Evolutionary conservation across 345 rosid species (phyloP).

Genomic region (Heritiera littoralis): DNA sequence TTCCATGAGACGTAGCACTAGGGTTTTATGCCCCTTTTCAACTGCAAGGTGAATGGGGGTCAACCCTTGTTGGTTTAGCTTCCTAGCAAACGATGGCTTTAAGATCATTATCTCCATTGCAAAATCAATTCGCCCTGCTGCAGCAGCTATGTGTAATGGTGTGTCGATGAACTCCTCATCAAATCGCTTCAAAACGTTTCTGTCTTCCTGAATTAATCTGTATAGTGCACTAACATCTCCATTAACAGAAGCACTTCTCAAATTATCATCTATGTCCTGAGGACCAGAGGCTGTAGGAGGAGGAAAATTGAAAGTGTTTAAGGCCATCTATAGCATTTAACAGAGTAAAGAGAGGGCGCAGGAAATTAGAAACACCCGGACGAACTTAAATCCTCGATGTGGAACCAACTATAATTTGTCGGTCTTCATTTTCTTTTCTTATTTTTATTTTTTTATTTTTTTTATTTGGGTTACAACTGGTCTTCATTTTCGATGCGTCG

Average conservation of each 20-base stretch:
- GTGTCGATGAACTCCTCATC: conserved; percentile 25
- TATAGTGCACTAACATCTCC: conserved; percentile 21
- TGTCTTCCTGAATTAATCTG: neutral
- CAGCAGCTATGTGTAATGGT: conserved; percentile 32
- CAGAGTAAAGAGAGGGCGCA: no score
- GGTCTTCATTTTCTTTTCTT: no score
- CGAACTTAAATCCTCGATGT: no score
- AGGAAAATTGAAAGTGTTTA: no score
- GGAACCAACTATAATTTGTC: no score
- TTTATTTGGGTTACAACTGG: no score
- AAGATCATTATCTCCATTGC: conserved; percentile 24
- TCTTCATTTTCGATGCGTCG: no score
- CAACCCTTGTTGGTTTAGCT: conserved; percentile 20
- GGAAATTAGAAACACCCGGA: no score
- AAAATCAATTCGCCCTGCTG: conserved; percentile 17
- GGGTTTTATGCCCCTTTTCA: neutral
- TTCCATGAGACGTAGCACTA: no score
- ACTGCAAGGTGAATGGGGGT: conserved; percentile 29
- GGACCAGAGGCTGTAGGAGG: neutral
- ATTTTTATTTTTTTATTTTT: no score
- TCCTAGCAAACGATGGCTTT: conserved; percentile 27
- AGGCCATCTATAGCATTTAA: no score
- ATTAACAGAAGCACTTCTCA: neutral
- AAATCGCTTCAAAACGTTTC: neutral
- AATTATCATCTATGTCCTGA: neutral